Evolutionary conservation across 768 basidiomycete species (phyloP).

Genomic region (Naganishia vishniacii): DNA sequence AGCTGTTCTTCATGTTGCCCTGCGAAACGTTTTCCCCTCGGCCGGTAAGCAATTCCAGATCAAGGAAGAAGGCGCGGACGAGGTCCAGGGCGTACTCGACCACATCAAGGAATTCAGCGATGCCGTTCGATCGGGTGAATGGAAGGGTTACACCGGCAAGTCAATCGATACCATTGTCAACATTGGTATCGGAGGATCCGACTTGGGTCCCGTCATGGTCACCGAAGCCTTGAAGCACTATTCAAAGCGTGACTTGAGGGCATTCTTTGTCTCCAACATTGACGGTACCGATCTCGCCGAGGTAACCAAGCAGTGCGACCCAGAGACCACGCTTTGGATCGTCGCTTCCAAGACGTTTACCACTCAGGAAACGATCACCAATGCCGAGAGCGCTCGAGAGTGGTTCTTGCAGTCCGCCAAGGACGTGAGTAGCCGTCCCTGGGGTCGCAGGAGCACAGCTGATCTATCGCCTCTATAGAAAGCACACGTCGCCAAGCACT

Average conservation of each 20-base stretch:
- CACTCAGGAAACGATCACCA: constrained; percentile 99
- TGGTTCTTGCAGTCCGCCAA: constrained; percentile 86
- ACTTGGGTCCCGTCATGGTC: constrained; percentile 98
- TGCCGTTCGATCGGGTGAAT: constrained; percentile 71
- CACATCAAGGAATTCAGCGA: constrained; percentile 91
- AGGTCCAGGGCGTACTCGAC: constrained; percentile 73
- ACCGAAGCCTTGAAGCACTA: constrained; percentile 94
- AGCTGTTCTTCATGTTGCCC: constrained; percentile 88
- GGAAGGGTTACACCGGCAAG: constrained; percentile 98
- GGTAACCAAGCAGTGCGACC: constrained; percentile 69
- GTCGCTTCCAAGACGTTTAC: constrained; percentile 99
- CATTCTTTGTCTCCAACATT: constrained; percentile 92
- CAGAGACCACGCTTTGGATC: constrained; percentile 92
- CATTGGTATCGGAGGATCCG: constrained; percentile 97
- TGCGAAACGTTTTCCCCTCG: constrained; percentile 60
- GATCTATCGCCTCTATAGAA: constrained; percentile 48
- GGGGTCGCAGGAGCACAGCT: neutral
- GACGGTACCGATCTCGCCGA: constrained; percentile 97
- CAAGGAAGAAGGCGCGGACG: constrained; percentile 69
- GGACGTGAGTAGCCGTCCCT: constrained; percentile 53
- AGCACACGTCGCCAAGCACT: constrained; percentile 94
- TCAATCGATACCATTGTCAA: constrained; percentile 90
- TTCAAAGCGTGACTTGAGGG: constrained; percentile 76
- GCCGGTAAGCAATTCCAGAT: constrained; percentile 65
- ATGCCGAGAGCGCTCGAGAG: constrained; percentile 83